Evolutionary conservation across 1,284 basidiomycete genomes (phyloP), one percentile per base, ranked within the genome.

Genomic region (Cryptococcus maquisensis): DNA sequence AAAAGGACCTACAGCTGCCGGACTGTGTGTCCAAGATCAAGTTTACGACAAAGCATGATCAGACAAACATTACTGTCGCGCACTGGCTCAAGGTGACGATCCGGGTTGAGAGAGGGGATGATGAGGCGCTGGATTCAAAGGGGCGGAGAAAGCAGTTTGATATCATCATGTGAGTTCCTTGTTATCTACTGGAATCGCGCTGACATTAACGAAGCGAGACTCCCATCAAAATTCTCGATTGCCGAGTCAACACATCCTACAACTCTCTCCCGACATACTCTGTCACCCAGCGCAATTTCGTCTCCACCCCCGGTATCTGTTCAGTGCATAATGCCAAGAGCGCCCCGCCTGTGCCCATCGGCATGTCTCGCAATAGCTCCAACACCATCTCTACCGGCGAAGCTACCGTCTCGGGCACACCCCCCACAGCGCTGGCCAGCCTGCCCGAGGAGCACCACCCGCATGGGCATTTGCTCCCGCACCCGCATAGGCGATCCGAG

Each of bases 1-100:
- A 79, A 50, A 73, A 68, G 47, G 64, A 63, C 47, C 64, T 78
- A 26, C 69, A 66, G 54, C 67, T 80, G 4, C 79, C 79, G 4
- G 78, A 79, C 61, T 80, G 79, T 61, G 61, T 66, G 13, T 72
- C 72, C 6, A 74, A 75, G 47, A 73, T 98, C 58, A 86, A 85
- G 66, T 87, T 90, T 60, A 88, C 90, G 20, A 92, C 89, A 68
- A 86, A 85, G 72, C 90, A 92, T 73, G 82, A 84, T 61, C 82
- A 83, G 63, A 86, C 88, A 56, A 91, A 91, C 68, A 86, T 97
- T 61, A 77, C 81, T 16, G 82, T 96, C 26, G 80, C 81, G 2
- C 95, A 98, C 73, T 77, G 81, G 58, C 79, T 98, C 59, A 92
- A 92, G 77, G 81, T 93, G 46, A 81, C 88, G 13, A 83, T 98